These are phyloP conservation scores for Microcyclosporella mali DNA, from an alignment of 2,329 filamentous ascomycete genomes.

Conservation along the genomic window DNA sequence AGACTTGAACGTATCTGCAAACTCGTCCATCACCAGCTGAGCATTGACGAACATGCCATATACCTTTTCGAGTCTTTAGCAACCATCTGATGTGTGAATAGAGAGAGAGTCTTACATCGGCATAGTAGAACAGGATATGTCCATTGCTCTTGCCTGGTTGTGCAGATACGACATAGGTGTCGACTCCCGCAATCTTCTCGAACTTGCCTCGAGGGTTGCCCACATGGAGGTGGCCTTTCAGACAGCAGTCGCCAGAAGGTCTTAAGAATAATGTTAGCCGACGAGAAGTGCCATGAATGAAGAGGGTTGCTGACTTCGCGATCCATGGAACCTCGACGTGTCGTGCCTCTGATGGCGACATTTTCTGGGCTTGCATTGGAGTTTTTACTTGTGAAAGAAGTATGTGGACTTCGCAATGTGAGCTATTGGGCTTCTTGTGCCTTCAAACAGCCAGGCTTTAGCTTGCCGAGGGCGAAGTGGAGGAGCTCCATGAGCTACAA, in stretches of 20 bases:
- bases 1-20: conserved; percentile 10
- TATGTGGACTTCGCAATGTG: too few species aligned
- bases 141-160: conserved; percentile 14
- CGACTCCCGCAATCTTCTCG: conserved; percentile 15
- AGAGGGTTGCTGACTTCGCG: conserved; percentile 5
- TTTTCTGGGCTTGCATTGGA: neutral
- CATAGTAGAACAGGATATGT: conserved; percentile 19
- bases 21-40: conserved; percentile 19
- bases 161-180: conserved; percentile 19
- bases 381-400: too few species aligned
- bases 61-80: too few species aligned
- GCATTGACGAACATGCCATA: conserved; percentile 22
- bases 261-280: neutral
- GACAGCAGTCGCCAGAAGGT: conserved; percentile 18
- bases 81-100: too few species aligned
- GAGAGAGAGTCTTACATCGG: conserved; percentile 9
- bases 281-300: neutral
- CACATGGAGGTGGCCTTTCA: conserved; percentile 19
- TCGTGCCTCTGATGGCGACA: conserved; percentile 3
- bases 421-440: too few species aligned
- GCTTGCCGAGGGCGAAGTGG: neutral
- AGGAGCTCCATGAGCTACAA: neutral
- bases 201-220: conserved; percentile 16
- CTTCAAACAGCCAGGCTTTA: too few species aligned
- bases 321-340: conserved; percentile 14